Evolutionary conservation across 2,329 filamentous ascomycete genomes (phyloP).

Genomic region (Colletotrichum sp.): DNA sequence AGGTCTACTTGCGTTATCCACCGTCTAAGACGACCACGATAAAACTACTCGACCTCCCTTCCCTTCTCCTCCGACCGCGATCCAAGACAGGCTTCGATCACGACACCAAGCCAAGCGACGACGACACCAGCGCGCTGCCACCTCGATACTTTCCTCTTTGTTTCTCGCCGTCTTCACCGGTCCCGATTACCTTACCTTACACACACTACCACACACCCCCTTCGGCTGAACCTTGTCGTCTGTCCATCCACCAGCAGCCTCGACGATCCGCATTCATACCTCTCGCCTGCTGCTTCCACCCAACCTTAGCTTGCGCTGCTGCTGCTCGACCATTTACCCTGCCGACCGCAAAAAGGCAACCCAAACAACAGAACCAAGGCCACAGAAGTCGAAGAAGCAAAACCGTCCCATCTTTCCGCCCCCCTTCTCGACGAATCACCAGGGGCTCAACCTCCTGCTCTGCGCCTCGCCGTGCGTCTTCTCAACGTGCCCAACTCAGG

Average conservation of each 20-base stretch:
- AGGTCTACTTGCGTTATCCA: no score
- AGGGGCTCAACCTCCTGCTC: constrained; percentile 14
- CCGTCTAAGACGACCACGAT: neutral
- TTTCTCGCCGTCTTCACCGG: neutral
- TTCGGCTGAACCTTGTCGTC: constrained; percentile 2
- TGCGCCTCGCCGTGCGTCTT: neutral
- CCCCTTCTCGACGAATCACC: neutral
- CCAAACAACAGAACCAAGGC: neutral
- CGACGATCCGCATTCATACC: neutral
- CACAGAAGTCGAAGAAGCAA: neutral
- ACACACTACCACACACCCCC: neutral
- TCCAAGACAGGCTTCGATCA: neutral
- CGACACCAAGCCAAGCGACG: neutral
- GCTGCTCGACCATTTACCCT: neutral
- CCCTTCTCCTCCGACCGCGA: neutral
- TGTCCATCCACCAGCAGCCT: neutral
- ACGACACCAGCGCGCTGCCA: neutral
- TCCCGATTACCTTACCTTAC: neutral
- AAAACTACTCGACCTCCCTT: neutral
- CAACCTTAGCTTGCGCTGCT: neutral
- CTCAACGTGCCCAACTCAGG: neutral
- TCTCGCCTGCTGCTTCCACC: neutral
- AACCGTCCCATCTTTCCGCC: neutral
- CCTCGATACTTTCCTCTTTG: neutral
- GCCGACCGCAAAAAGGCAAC: neutral